Conservation (phyloP, 805 yeast species). For the Sugiyamaella qingdaonensis region DNA sequence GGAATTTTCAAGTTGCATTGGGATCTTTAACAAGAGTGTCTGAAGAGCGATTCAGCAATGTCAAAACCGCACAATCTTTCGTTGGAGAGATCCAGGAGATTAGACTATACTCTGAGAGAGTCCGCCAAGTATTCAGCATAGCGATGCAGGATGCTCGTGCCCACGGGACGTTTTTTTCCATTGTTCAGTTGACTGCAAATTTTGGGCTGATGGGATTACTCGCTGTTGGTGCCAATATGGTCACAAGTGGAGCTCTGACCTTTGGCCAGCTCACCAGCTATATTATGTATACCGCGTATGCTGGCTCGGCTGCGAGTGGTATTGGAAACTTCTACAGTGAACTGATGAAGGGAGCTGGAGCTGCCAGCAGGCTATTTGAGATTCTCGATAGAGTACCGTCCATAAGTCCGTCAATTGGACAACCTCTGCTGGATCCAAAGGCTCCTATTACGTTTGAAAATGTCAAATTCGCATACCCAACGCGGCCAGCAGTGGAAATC, state of each 20-base stretch:
- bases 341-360: slow-evolving; percentile 96
- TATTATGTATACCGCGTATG: slow-evolving; percentile 91
- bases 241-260: slow-evolving; percentile 66
- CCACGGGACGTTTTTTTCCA: slow-evolving; percentile 70
- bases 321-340: slow-evolving; percentile 88
- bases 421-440: slow-evolving; percentile 35
- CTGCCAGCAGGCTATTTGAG: slow-evolving; percentile 88
- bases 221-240: slow-evolving; percentile 78
- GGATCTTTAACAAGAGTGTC: slow-evolving; percentile 86
- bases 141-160: slow-evolving; percentile 78
- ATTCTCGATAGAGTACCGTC: slow-evolving; percentile 71
- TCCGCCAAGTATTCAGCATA: slow-evolving; percentile 57
- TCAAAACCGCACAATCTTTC: slow-evolving; percentile 84
- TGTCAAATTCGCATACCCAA: slow-evolving; percentile 75
- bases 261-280: slow-evolving; percentile 89
- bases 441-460: slow-evolving; percentile 54
- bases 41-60: slow-evolving; percentile 83
- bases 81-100: slow-evolving; percentile 81
- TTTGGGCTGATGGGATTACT: slow-evolving; percentile 70
- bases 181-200: slow-evolving; percentile 83
- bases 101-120: slow-evolving; percentile 65
- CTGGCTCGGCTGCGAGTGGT: slow-evolving; percentile 91
- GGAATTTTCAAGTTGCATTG: slow-evolving; percentile 73
- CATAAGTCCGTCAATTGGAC: slow-evolving; percentile 65
- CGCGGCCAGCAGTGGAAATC: slow-evolving; percentile 66